Percentiles rank a stretch among this genome's conserved stretches.
Conservation (phyloP, 257 asterid genomes). For the Plantago elongata region DNA sequence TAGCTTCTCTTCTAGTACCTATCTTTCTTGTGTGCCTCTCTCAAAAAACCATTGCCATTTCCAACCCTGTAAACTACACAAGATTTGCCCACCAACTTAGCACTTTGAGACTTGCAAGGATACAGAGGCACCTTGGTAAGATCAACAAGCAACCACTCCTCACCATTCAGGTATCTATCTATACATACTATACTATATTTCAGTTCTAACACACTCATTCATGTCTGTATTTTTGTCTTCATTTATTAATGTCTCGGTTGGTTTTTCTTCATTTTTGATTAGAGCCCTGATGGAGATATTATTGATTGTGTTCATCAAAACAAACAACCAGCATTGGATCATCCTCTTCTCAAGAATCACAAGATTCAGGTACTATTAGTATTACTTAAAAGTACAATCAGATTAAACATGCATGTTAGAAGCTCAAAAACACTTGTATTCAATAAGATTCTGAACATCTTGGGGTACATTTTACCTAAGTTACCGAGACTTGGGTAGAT, state of each 20-base stretch:
- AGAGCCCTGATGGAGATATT: constrained; percentile 99
- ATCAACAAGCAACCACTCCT: constrained; percentile 76
- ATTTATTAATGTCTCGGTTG: background rate
- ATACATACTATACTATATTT: background rate
- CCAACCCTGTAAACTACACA: constrained; percentile 40
- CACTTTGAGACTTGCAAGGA: constrained; percentile 68
- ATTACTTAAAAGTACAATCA: too few species aligned
- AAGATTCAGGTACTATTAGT: constrained; percentile 90
- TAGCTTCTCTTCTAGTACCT: background rate
- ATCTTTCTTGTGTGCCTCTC: constrained; percentile 21
- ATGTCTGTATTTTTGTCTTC: background rate
- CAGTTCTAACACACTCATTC: background rate
- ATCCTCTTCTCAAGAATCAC: constrained; percentile 90
- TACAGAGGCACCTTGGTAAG: constrained; percentile 60
- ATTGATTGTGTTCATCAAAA: constrained; percentile 88
- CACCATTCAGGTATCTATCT: constrained; percentile 53
- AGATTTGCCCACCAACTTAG: constrained; percentile 38
- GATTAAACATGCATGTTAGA: too few species aligned
- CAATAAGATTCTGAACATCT: too few species aligned
- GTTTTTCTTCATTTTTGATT: constrained; percentile 1
- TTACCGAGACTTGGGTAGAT: background rate
- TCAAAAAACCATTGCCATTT: constrained; percentile 27
- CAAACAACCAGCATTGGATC: constrained; percentile 91
- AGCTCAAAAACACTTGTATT: too few species aligned
- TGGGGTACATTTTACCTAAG: background rate